Evolutionary conservation across 805 yeast genomes (phyloP).

Genomic region (Sungouiozyma intestinalis): DNA sequence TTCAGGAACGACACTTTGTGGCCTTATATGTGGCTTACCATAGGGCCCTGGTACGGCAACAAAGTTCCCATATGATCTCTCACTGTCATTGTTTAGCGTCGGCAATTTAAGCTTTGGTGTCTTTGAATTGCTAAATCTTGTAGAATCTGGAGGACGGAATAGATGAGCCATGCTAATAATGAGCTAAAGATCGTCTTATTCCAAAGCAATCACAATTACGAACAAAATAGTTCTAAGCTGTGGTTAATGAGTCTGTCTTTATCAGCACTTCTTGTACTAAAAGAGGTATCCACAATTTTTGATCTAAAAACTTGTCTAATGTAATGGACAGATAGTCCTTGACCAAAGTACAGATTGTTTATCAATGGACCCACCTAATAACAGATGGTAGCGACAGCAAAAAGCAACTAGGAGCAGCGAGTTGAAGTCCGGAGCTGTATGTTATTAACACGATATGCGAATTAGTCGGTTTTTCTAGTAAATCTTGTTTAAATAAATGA

Average conservation of each 20-base stretch:
- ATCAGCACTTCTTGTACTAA: too few relatives aligned
- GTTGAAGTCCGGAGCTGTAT: background rate
- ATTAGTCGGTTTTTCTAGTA: too few relatives aligned
- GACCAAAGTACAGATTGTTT: background rate
- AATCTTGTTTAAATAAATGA: too few relatives aligned
- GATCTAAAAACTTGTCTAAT: background rate
- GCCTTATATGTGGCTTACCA: background rate
- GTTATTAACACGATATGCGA: too few relatives aligned
- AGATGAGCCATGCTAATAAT: conserved; percentile 29
- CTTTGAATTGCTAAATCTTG: conserved; percentile 26
- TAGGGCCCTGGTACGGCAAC: background rate
- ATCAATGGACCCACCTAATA: background rate
- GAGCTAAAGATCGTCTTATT: too few relatives aligned
- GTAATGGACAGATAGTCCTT: too few relatives aligned
- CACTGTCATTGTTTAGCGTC: conserved; percentile 6
- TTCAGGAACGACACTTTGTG: background rate
- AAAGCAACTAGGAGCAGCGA: too few relatives aligned
- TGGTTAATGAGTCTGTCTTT: too few relatives aligned
- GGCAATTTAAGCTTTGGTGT: conserved; percentile 39
- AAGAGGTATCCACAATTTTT: too few relatives aligned
- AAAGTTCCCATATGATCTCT: background rate
- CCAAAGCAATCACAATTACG: too few relatives aligned
- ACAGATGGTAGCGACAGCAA: too few relatives aligned
- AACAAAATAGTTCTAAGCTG: too few relatives aligned
- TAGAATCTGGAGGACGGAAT: conserved; percentile 35